Conservation (phyloP, 2,329 filamentous ascomycete genomes). For the Ilyonectria destructans region DNA sequence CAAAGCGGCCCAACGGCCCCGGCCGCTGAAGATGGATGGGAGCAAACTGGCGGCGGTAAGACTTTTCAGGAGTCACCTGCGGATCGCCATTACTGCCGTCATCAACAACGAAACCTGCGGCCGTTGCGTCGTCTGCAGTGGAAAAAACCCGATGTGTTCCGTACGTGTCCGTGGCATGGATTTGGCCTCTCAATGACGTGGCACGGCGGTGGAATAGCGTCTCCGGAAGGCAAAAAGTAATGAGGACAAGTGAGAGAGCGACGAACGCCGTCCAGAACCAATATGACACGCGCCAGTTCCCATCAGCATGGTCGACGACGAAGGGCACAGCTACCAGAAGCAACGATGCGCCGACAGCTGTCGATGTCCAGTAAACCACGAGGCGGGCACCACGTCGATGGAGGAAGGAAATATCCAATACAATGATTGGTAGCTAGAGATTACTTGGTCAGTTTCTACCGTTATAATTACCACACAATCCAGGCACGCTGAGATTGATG, state of each 20-base stretch:
- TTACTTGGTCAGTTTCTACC: not conserved
- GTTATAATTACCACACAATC: not conserved
- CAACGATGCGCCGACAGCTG: not conserved
- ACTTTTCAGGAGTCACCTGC: not conserved
- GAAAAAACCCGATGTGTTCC: not conserved
- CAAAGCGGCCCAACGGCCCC: not conserved
- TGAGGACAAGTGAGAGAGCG: not conserved
- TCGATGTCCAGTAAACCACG: not conserved
- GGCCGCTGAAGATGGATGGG: not conserved
- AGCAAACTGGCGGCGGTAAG: not conserved
- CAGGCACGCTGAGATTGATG: no score
- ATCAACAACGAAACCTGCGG: not conserved
- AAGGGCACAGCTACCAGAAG: not conserved
- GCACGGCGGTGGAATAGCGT: not conserved
- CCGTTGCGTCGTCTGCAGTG: not conserved
- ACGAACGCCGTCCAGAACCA: slow-evolving; percentile 2
- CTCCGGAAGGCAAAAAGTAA: not conserved
- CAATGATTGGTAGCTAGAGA: not conserved
- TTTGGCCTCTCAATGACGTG: not conserved
- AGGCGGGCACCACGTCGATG: not conserved
- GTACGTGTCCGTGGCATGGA: slow-evolving; percentile 3
- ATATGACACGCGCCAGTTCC: not conserved
- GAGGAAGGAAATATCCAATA: slow-evolving; percentile 7
- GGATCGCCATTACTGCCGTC: not conserved
- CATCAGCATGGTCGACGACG: not conserved